phyloP scores from a whole-genome alignment of 345 rosid species.

The Combretum micranthum region DNA sequence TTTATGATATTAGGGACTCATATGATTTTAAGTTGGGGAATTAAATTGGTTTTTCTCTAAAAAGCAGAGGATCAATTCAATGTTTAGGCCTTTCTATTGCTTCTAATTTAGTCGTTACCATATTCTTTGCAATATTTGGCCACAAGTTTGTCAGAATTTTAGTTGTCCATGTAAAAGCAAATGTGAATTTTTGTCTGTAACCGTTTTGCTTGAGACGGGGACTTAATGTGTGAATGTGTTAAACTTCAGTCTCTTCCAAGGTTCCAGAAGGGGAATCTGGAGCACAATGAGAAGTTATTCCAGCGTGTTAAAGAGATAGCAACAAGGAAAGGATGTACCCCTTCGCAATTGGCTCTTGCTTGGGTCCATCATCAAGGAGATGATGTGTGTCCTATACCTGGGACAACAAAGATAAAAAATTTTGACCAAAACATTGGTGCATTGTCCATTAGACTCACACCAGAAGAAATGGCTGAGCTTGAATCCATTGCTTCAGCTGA shows the following conservation, averaged over 20 bases:
- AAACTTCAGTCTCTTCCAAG: background rate
- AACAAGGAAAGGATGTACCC: conserved; percentile 13
- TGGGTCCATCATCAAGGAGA: conserved; percentile 13
- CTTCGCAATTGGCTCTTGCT: conserved; percentile 15
- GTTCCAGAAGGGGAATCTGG: conserved; percentile 8
- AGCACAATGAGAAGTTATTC: conserved; percentile 11
- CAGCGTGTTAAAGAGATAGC: conserved; percentile 11
- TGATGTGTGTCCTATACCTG: conserved; percentile 7
- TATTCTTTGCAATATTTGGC: no score
- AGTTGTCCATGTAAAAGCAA: no score
- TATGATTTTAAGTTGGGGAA: no score
- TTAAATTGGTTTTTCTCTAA: no score
- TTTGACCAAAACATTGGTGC: conserved; percentile 21
- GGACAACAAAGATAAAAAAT: conserved; percentile 7
- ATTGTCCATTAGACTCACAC: conserved; percentile 43
- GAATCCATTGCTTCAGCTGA: conserved; percentile 18
- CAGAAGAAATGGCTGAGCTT: conserved; percentile 18
- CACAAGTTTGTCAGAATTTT: no score
- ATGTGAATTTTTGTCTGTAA: no score
- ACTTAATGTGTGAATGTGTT: background rate
- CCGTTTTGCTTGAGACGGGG: no score
- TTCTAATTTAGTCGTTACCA: no score
- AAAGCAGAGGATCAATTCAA: no score
- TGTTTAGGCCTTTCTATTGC: no score
- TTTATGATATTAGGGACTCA: no score